A percentile compares a stretch with the other conserved stretches of the same genome.
These are phyloP conservation scores for Aureobasidium zeae DNA, from an alignment of 2,329 filamentous ascomycete species.

Conservation along the genomic window DNA sequence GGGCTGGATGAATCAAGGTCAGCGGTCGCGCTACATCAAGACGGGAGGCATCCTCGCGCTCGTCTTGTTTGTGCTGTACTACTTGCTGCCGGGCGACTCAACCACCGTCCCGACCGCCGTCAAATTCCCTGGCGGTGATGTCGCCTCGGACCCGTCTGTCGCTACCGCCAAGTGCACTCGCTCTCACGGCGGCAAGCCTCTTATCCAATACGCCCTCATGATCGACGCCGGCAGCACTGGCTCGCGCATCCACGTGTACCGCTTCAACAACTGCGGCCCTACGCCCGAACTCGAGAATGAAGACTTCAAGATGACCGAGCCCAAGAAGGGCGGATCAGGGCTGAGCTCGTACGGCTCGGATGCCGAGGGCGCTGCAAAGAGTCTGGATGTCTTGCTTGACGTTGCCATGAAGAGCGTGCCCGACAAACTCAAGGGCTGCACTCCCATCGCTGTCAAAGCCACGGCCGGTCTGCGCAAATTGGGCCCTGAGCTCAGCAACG, in stretches of 20 bases:
- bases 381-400: slow-evolving; percentile 78
- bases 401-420: slow-evolving; percentile 78
- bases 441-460: slow-evolving; percentile 93
- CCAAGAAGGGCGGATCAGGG: slow-evolving; percentile 65
- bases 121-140: slow-evolving; percentile 32
- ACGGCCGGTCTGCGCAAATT: slow-evolving; percentile 88
- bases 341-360: slow-evolving; percentile 82
- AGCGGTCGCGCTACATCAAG: slow-evolving; percentile 52
- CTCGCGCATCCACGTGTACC: slow-evolving; percentile 95
- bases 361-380: slow-evolving; percentile 78
- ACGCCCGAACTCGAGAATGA: slow-evolving; percentile 93
- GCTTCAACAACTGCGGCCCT: slow-evolving; percentile 95
- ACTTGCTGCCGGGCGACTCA: slow-evolving; percentile 38
- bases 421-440: slow-evolving; percentile 81
- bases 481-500: slow-evolving; percentile 67
- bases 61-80: slow-evolving; percentile 49
- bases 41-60: slow-evolving; percentile 51
- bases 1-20: slow-evolving; percentile 52
- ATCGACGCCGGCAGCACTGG: slow-evolving; percentile 97
- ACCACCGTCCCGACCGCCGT: slow-evolving; percentile 8
- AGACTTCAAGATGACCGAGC: slow-evolving; percentile 86
- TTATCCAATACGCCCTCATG: slow-evolving; percentile 97
- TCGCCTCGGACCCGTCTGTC: slow-evolving; percentile 48
- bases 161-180: slow-evolving; percentile 68
- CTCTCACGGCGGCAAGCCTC: slow-evolving; percentile 77